Percentiles rank a stretch among this genome's conserved stretches.
These are phyloP conservation scores for Anthracocystis walkeri DNA, from an alignment of 1,284 basidiomycete genomes.

Conservation along the genomic window DNA sequence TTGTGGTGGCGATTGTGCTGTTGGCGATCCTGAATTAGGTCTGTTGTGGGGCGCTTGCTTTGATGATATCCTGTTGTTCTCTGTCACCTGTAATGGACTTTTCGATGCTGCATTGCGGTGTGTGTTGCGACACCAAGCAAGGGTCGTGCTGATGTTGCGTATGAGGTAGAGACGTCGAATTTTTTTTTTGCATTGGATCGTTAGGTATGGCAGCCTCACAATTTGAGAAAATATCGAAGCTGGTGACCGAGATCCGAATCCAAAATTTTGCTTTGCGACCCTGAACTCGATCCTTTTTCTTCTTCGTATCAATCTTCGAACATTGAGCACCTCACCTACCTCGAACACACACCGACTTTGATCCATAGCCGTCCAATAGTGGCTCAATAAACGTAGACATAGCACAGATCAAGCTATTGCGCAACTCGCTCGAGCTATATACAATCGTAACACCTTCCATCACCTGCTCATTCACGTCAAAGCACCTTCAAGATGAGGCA, in stretches of 20 bases:
- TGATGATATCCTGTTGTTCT: constrained; percentile 3
- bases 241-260: constrained; percentile 25
- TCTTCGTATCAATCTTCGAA: background rate
- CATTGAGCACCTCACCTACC: background rate
- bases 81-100: constrained; percentile 25
- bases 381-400: background rate
- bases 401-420: background rate
- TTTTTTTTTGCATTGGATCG: background rate
- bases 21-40: constrained; percentile 74
- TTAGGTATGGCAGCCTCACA: background rate
- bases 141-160: background rate
- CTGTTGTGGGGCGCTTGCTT: background rate
- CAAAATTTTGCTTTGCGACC: constrained; percentile 28
- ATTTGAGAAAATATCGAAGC: background rate
- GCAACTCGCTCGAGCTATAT: background rate
- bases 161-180: background rate
- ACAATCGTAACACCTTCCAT: background rate
- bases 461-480: background rate
- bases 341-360: background rate
- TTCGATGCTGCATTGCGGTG: background rate
- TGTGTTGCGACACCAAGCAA: background rate
- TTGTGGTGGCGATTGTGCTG: constrained; percentile 90
- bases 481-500: constrained; percentile 58
- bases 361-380: background rate
- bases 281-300: constrained; percentile 1